These are phyloP conservation scores for barley (Hordeum vulgare) DNA, from an alignment of 176 grass and related monocot genomes.

Conservation along the genomic window DNA sequence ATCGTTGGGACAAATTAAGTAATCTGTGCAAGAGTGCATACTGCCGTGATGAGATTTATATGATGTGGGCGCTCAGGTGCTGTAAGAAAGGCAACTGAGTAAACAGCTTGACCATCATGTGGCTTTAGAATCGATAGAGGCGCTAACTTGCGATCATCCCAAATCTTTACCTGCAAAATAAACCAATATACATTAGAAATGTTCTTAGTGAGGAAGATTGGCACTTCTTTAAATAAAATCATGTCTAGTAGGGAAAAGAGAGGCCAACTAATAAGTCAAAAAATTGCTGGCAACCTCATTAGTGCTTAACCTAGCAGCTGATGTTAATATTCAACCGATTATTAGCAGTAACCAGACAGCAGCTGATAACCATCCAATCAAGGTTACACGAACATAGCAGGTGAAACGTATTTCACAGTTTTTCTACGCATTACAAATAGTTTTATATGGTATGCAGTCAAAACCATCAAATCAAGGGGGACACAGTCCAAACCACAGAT, in stretches of 20 bases:
- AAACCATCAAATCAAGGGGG: slow-evolving; percentile 1
- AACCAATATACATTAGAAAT: slow-evolving; percentile 22
- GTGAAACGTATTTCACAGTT: background rate
- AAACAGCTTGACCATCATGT: slow-evolving; percentile 88
- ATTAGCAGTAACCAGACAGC: background rate
- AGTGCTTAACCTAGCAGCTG: background rate
- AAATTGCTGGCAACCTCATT: background rate
- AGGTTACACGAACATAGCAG: background rate
- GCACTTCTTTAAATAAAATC: background rate
- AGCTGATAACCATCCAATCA: background rate
- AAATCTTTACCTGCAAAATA: slow-evolving; percentile 80
- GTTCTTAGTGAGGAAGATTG: background rate
- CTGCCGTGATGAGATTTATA: slow-evolving; percentile 95
- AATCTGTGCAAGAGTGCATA: slow-evolving; percentile 39
- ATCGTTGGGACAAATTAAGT: background rate
- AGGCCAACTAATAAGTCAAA: background rate
- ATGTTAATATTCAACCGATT: background rate
- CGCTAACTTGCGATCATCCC: slow-evolving; percentile 81
- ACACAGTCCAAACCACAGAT: background rate
- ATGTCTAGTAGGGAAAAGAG: background rate
- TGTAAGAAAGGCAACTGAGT: slow-evolving; percentile 86
- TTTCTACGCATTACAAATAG: background rate
- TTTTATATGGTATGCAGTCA: background rate
- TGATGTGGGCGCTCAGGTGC: slow-evolving; percentile 79
- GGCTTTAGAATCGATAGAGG: slow-evolving; percentile 66